A percentile compares a stretch with the other conserved stretches of the same genome.
These are phyloP conservation scores for Lactifluus subvellereus DNA, from an alignment of 768 basidiomycete species.

Conservation along the genomic window DNA sequence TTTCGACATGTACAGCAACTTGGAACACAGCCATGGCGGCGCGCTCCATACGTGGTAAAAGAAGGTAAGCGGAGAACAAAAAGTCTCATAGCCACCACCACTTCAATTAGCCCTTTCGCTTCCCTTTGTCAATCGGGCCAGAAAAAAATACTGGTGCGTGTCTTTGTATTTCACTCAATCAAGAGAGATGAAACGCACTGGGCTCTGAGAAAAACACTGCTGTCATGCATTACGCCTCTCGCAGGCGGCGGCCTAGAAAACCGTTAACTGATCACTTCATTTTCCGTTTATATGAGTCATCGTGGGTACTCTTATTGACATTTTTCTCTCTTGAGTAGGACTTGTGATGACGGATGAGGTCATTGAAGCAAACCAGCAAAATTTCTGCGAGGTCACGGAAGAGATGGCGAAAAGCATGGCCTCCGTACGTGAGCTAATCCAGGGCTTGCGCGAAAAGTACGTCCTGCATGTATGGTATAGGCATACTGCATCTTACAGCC, in stretches of 20 bases:
- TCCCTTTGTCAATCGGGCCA: not conserved
- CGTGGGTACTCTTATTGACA: not conserved
- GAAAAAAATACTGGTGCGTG: constrained; percentile 5
- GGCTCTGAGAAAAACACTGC: constrained; percentile 47
- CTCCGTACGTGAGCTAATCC: constrained; percentile 52
- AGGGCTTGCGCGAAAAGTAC: constrained; percentile 51
- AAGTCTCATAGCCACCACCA: not conserved
- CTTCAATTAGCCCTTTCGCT: not conserved
- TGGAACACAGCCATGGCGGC: too few species aligned
- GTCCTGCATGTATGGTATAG: constrained; percentile 21
- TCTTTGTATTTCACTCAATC: not conserved
- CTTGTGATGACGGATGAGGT: constrained; percentile 10
- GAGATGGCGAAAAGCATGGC: constrained; percentile 60
- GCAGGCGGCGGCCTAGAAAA: constrained; percentile 60
- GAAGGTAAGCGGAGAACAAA: too few species aligned
- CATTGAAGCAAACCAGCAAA: constrained; percentile 20
- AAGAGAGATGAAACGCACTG: constrained; percentile 53
- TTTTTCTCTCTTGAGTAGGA: not conserved
- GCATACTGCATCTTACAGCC: not conserved
- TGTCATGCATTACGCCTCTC: constrained; percentile 49
- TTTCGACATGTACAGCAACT: not conserved
- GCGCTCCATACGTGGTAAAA: too few species aligned
- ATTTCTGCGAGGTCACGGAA: constrained; percentile 34
- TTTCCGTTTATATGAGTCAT: not conserved
- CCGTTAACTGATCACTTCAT: constrained; percentile 47